Evolutionary conservation across 2,329 filamentous ascomycete species (phyloP).

Genomic region (Lithohypha guttulata): DNA sequence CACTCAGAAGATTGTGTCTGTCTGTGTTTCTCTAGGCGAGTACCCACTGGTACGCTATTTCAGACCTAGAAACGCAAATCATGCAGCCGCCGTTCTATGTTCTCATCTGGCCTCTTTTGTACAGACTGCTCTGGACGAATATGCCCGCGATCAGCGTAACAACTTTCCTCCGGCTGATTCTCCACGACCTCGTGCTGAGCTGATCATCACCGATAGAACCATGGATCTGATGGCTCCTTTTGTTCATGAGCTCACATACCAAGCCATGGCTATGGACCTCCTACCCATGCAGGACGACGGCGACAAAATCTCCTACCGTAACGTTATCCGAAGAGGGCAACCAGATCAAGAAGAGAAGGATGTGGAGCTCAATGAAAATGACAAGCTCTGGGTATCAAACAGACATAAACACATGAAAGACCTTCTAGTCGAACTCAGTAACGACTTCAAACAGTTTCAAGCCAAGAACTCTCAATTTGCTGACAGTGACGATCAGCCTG

Average conservation of each 20-base stretch:
- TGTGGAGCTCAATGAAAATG: conserved; percentile 80
- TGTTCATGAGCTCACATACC: conserved; percentile 94
- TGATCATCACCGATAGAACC: conserved; percentile 80
- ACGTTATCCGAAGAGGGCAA: conserved; percentile 63
- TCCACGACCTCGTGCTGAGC: conserved; percentile 64
- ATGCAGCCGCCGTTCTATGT: conserved; percentile 82
- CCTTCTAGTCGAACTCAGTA: conserved; percentile 84
- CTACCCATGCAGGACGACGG: conserved; percentile 69
- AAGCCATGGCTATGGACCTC: conserved; percentile 94
- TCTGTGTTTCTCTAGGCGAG: conserved; percentile 88
- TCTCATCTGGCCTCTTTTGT: conserved; percentile 82
- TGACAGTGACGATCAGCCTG: conserved; percentile 56
- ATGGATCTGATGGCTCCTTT: conserved; percentile 86
- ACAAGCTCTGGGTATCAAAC: conserved; percentile 91
- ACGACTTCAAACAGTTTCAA: conserved; percentile 86
- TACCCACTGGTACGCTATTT: conserved; percentile 91
- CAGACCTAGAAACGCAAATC: conserved; percentile 56
- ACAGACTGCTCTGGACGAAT: conserved; percentile 81
- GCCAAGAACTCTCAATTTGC: conserved; percentile 87
- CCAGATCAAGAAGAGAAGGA: conserved; percentile 69
- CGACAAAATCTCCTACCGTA: conserved; percentile 82
- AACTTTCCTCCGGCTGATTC: conserved; percentile 68
- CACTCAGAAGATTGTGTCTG: conserved; percentile 78
- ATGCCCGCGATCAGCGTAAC: conserved; percentile 64
- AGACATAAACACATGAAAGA: conserved; percentile 96